Evolutionary conservation across 495 filamentous ascomycete genomes (phyloP), one percentile per base, ranked within the genome.

Genomic region (Pyronema omphalodes): DNA sequence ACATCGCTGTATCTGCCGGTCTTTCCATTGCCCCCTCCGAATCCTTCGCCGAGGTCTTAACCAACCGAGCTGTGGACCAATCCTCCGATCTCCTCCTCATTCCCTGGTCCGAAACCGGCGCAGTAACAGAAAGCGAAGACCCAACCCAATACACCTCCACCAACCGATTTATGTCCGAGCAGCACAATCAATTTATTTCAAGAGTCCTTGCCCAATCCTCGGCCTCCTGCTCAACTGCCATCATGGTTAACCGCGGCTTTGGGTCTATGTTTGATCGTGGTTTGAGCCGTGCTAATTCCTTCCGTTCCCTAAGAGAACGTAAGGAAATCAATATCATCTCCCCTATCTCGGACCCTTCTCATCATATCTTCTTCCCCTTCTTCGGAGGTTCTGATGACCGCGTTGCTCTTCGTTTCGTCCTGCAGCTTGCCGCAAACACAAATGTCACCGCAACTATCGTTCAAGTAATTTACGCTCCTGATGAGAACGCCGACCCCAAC

Each of bases 21-120:
- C 79, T 93, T 9, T 75, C 81, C 2, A 75, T 94, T 36, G 77
- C 84, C 0, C 86, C 87, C 0, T 80, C 86, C 52, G 70, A 74
- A 29, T 82, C 80, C 0, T 95, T 84, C 62, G 83, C 88, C 0
- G 84, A 89, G 49, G 80, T 80, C 0, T 70, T 96, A 15, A 73
- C 77, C 33, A 71, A 67, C 8, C 77, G 81, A 50, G 84, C 87
- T 11, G 71, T 74, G 3, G 79, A 86, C 17, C 73, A 78, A 7
- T 70, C 70, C 0, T 81, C 86, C 0, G 87, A 96, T 59, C 76
- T 98, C 40, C 75, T 93, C 0, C 71, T 98, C 6, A 76, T 95
- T 37, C 88, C 91, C 0, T 98, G 91, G 91, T 85, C 82, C 60
- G 86, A 93, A 55, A 80, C 76, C n/a, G 86, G 84, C 12, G 77